phyloP scores from a whole-genome alignment of 164 flowering plant species.

The Cinnamomum chago region DNA sequence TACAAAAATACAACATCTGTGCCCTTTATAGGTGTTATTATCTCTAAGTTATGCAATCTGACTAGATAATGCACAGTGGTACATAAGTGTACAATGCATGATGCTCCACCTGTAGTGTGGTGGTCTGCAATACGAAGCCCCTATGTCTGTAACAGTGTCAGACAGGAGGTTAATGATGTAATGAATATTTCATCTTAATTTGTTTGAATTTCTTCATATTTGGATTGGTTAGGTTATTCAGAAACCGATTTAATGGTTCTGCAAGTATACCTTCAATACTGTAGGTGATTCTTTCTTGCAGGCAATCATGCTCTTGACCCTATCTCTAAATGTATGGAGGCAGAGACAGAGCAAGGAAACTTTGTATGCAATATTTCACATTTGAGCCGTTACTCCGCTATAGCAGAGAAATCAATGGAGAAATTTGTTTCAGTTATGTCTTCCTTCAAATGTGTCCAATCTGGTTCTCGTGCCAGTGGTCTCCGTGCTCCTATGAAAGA shows the following conservation, averaged over 20 bases:
- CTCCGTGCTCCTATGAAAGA: conserved; percentile 93
- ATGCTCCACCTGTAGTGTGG: too few relatives aligned
- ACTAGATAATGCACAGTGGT: too few relatives aligned
- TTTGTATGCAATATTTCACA: conserved; percentile 88
- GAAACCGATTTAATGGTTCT: not conserved
- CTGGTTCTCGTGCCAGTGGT: conserved; percentile 98
- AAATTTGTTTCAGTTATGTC: conserved; percentile 71
- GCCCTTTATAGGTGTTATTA: too few relatives aligned
- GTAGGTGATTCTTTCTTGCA: conserved; percentile 17
- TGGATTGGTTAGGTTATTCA: not conserved
- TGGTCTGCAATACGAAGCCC: not conserved
- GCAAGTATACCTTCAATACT: not conserved
- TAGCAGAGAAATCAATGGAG: conserved; percentile 87
- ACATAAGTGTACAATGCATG: too few relatives aligned
- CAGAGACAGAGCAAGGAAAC: conserved; percentile 33
- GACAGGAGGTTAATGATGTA: not conserved
- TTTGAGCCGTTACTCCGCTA: conserved; percentile 55
- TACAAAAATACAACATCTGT: too few relatives aligned
- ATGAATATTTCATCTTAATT: too few relatives aligned
- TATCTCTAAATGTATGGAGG: conserved; percentile 20
- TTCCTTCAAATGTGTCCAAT: conserved; percentile 50
- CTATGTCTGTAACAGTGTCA: not conserved
- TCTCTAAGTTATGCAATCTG: too few relatives aligned
- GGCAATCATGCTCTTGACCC: conserved; percentile 22
- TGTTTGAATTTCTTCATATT: too few relatives aligned